These are phyloP conservation scores for Aspergillus melleus DNA, from an alignment of 2,329 filamentous ascomycete genomes.

Conservation along the genomic window DNA sequence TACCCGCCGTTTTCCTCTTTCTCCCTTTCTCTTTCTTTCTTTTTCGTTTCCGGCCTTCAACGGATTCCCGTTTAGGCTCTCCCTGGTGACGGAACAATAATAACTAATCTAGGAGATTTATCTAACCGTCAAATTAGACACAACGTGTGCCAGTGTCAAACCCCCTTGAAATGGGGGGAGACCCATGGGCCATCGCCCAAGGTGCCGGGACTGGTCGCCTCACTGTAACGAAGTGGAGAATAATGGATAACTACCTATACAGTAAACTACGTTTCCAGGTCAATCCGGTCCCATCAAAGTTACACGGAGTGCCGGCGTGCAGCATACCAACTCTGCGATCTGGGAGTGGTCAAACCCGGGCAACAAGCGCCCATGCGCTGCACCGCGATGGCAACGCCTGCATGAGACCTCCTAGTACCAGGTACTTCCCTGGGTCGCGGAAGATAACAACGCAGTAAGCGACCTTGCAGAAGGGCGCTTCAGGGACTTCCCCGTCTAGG, in stretches of 20 bases:
- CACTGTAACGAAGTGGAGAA: conserved; percentile 18
- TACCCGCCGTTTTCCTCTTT: neutral
- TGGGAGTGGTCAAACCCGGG: no score
- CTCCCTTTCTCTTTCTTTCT: neutral
- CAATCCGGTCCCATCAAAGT: neutral
- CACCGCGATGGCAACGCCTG: no score
- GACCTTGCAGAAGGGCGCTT: conserved; percentile 8
- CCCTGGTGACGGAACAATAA: conserved; percentile 6
- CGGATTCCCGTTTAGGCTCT: neutral
- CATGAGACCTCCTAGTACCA: neutral
- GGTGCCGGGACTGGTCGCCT: conserved; percentile 23
- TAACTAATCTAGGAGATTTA: conserved; percentile 3
- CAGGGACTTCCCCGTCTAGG: conserved; percentile 4
- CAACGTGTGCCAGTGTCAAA: neutral
- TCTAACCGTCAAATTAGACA: neutral
- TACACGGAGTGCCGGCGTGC: no score
- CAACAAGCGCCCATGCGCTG: no score
- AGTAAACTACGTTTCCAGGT: no score
- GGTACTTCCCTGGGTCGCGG: neutral
- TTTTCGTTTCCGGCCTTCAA: neutral
- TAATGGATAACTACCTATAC: neutral
- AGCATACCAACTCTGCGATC: no score
- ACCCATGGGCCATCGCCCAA: conserved; percentile 20
- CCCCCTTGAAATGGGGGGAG: neutral
- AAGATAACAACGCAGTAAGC: conserved; percentile 1